Base-by-base conservation (phyloP, 1,139 yeast species). In the Maudiozyma humilis region DNA sequence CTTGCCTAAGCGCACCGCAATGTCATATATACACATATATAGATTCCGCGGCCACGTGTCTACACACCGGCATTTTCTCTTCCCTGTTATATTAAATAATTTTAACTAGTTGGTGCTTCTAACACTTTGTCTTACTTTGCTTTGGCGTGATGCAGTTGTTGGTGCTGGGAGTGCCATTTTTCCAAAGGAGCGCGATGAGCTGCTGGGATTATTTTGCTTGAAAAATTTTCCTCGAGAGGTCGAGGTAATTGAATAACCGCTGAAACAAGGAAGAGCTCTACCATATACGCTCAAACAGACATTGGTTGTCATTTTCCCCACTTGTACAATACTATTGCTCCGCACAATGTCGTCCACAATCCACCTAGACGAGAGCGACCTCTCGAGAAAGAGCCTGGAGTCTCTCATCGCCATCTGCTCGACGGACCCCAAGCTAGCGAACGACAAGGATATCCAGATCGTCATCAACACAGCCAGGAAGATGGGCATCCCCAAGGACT, bases 381-480 rank as follows among this genome's bases (percentile, higher is more conserved):
- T 43, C 42, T 40, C 59, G 2, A 29, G 43, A 18, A 51, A 50
- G 32, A 60, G 60, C 2, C 36, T 61, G 8, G 48, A 46, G 6
- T 51, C 64, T 4, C 40, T 61, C 23, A 40, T 56, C 13, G 35
- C 46, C 15, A 57, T 54, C 36, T 57, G 61, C 41, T 32, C 47
- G 10, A 42, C 40, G 2, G 62, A 59, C 44, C 43, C 53, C 16
- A 51, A 49, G 19, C 45, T 60, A 19, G 43, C 47, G 14, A 47
- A 52, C 32, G 62, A 60, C 40, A 52, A 51, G 35, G 52, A 53
- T 55, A 55, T 82, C 3, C 75, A 71, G 50, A 56, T 82, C 37
- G 72, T 79, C 40, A 67, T 83, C 43, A 78, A 78, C 53, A 72
- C 79, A 17, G 69, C 67, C 18, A 67, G 67, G 33, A 67, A 66